Percentiles rank a stretch among this genome's conserved stretches.
These are phyloP conservation scores for Candida tropicalis DNA, from an alignment of 1,139 yeast genomes.

Conservation along the genomic window DNA sequence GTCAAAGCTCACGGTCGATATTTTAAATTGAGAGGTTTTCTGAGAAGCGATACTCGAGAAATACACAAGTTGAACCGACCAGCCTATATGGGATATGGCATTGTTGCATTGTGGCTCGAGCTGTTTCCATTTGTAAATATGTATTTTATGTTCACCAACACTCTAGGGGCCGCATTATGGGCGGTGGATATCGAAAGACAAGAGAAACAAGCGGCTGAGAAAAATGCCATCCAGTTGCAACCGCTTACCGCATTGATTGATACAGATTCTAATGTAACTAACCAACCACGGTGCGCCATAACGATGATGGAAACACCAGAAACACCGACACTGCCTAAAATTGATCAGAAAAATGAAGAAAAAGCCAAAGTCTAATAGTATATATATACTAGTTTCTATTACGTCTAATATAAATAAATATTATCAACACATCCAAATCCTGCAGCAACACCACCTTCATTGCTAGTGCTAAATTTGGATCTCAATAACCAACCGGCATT, in stretches of 20 bases:
- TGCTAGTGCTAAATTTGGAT: constrained; percentile 81
- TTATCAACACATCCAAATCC: constrained; percentile 97
- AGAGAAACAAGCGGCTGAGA: constrained; percentile 7
- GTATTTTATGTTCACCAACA: constrained; percentile 66
- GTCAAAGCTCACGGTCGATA: constrained; percentile 59
- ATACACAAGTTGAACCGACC: constrained; percentile 33
- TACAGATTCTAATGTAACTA: no score
- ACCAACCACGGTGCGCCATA: no score
- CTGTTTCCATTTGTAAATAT: constrained; percentile 62
- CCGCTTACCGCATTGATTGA: not conserved
- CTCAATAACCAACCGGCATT: constrained; percentile 85
- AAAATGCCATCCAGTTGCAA: constrained; percentile 2
- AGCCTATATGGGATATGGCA: constrained; percentile 55
- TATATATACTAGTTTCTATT: not conserved
- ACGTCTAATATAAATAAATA: constrained; percentile 42
- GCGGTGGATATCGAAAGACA: constrained; percentile 40
- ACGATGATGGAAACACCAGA: not conserved
- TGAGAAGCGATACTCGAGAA: constrained; percentile 36
- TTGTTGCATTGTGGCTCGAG: constrained; percentile 60
- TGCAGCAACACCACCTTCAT: constrained; percentile 99
- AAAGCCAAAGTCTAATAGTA: not conserved
- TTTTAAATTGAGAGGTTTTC: constrained; percentile 59
- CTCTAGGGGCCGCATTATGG: constrained; percentile 77
- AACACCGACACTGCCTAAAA: no score
- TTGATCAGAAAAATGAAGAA: no score